Evolutionary conservation across 345 rosid genomes (phyloP), one percentile per base, ranked within the genome.

Genomic region (Cochlearia excelsa): DNA sequence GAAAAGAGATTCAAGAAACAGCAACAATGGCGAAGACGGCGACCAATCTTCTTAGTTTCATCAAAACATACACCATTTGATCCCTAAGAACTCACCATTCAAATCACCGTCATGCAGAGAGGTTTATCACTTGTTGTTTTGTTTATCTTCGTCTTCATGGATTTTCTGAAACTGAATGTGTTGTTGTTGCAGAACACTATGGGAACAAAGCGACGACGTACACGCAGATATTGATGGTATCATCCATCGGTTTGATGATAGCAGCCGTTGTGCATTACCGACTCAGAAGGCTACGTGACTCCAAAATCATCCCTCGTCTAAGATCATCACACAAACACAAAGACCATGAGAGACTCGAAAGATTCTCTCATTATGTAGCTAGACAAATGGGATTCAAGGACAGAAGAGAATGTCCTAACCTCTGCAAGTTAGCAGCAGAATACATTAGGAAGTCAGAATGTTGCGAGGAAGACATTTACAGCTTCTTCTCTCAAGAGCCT

Each of bases 351-450:
- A 84, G 78, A 71, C 79, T 92, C 4, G 97, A 92, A 63, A 74
- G 88, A 67, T 92, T 88, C 77, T 79, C 98, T 34, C 89, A 81
- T 65, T 92, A 88, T 78, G 95, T 88, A 44, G 98, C 90, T 5
- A 80, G 97, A 76, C 95, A 86, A 60, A 69, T 93, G 82, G 99
- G 97, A 47, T 88, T 93, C 46, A 65, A 59, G 38, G 95, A 92
- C 61, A 82, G 74, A 60, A 78, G 75, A 67, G 80, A 89, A 10
- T 93, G 99, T 62, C 97, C 95, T 2, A 78, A 67, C 46, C 82
- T 93, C 10, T 86, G 95, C 82, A 89, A 86, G 63, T 60, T 93
- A 67, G 94, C 99, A 34, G 73, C 87, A 33, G 97, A 86, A 61
- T 93, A 92, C 72, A 79, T 92, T 2, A 82, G 69, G 23, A 84